Base-by-base conservation (phyloP, 306 rosid genomes). In the Luffa acutangula region DNA sequence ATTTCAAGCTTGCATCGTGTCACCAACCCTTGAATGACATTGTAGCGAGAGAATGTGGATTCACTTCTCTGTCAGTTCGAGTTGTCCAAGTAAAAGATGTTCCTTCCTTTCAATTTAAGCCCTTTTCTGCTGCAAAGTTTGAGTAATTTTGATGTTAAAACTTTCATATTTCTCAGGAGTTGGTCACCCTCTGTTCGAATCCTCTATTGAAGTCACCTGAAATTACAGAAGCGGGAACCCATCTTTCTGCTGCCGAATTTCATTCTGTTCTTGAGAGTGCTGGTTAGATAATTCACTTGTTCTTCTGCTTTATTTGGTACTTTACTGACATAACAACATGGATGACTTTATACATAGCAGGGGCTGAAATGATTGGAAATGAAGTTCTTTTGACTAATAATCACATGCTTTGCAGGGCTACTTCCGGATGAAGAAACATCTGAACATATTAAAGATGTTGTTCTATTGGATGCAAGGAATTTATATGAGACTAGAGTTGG, bases 401-500 rank as follows among this genome's bases (percentile, higher is more conserved):
- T 48, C 45, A 10, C 36, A 36, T 80, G 12, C 56, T 64, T 73
- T 39, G 11, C 72, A 82, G 91, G 89, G 72, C 57, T 62, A 60
- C 46, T 81, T 80, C 41, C 80, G 66, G 93, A 87, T 51, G 81
- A 79, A 69, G 92, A 84, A 77, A 77, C 72, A 60, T 81, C 78
- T 18, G 72, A 49, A 76, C 52, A 79, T 43, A 37, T 39, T 41
- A 74, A 79, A 31, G 86, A 75, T 46, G 81, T 89, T 79, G 95
- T 95, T 78, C 86, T 92, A 71, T 88, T 92, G 79, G 97, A 95
- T 85, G 97, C 97, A 37, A 91, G 98, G 85, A 94, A 94, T 87
- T 80, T 94, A 14, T 94, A 95, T 10, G 98, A 95, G 86, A 95
- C 97, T 14, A 89, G 98, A 85, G 89, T 95, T 75, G 98, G 98